Conservation (phyloP, 225 moss, liverwort and hornwort genomes). For the Neckera pumila region DNA sequence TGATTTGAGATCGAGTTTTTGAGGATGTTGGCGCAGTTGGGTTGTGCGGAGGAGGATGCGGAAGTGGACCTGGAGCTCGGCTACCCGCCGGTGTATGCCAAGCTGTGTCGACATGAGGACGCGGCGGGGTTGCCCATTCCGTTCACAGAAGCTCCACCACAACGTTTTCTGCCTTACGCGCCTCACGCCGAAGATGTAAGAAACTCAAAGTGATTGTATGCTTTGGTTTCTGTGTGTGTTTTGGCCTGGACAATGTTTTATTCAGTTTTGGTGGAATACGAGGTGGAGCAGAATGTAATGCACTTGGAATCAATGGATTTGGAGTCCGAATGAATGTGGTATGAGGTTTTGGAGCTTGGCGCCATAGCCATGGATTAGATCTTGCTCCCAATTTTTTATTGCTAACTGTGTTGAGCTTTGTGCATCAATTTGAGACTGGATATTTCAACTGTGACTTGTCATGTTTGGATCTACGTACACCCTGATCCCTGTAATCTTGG, state of each 20-base stretch:
- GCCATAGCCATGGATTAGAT: not conserved
- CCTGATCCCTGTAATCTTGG: not conserved
- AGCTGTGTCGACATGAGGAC: slow-evolving; percentile 39
- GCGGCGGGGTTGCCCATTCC: slow-evolving; percentile 41
- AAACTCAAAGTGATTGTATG: not conserved
- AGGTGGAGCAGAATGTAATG: not conserved
- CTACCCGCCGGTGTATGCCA: slow-evolving; percentile 43
- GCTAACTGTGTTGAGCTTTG: not conserved
- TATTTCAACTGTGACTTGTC: not conserved
- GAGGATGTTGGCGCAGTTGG: slow-evolving; percentile 26
- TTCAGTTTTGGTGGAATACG: not conserved
- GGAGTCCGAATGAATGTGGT: not conserved
- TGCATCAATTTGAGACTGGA: not conserved
- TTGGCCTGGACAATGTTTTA: not conserved
- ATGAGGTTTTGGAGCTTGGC: not conserved
- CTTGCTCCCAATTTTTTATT: not conserved
- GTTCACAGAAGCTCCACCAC: slow-evolving; percentile 46
- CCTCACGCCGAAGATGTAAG: slow-evolving; percentile 46
- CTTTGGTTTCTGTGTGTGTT: not conserved
- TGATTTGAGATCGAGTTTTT: not conserved
- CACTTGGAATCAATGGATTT: not conserved
- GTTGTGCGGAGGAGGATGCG: slow-evolving; percentile 38
- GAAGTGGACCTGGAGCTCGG: slow-evolving; percentile 45
- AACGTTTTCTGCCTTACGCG: slow-evolving; percentile 48
- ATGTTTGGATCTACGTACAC: not conserved